phyloP scores from a whole-genome alignment of 1,139 yeast genomes.

The Saccharomycopsis phalli region DNA sequence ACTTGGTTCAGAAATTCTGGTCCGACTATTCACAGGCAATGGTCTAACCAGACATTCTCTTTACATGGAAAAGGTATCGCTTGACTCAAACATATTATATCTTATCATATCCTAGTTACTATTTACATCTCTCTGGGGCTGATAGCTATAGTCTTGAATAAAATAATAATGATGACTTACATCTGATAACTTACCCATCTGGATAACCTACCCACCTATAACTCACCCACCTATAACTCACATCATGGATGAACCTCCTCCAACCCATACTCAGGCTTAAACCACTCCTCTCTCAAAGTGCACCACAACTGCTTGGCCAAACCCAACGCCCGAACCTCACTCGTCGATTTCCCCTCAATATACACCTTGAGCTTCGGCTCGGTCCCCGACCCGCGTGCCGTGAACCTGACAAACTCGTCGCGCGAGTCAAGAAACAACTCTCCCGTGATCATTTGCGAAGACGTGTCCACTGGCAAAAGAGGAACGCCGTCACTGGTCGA shows the following conservation, averaged over 20 bases:
- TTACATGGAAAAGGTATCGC: no score
- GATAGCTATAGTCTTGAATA: no score
- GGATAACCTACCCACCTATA: no score
- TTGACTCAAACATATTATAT: no score
- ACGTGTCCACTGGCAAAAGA: constrained; percentile 55
- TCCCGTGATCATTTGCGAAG: constrained; percentile 83
- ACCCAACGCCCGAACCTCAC: constrained; percentile 37
- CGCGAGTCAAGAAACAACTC: constrained; percentile 26
- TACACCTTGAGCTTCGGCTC: constrained; percentile 92
- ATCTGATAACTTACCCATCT: no score
- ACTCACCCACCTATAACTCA: no score
- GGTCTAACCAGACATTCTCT: no score
- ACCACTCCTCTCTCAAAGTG: constrained; percentile 47
- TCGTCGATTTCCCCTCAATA: constrained; percentile 60
- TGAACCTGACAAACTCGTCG: constrained; percentile 50
- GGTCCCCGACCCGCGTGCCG: constrained; percentile 92
- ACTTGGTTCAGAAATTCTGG: no score
- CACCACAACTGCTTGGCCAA: constrained; percentile 68
- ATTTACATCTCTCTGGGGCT: no score
- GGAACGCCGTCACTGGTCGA: constrained; percentile 52
- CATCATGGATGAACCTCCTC: constrained; percentile 16
- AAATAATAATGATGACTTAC: no score
- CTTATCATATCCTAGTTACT: no score
- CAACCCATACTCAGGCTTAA: constrained; percentile 43
- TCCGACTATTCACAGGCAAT: no score